Percentiles rank a stretch among this genome's conserved stretches.
phyloP scores from a whole-genome alignment of 768 basidiomycete species.

The Lentinula edodes region DNA sequence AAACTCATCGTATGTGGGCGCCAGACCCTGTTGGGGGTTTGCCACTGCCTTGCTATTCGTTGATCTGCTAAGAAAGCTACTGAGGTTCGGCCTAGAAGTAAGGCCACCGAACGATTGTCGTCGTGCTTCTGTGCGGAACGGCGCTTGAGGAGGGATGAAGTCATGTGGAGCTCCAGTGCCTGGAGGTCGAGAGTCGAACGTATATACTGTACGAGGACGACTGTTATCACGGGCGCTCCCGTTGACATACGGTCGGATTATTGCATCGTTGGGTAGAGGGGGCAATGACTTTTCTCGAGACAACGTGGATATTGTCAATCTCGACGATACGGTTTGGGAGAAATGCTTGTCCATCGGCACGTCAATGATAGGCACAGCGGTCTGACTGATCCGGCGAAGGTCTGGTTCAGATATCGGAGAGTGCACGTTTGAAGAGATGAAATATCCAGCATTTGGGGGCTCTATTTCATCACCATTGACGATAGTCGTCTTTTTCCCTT shows the following conservation, averaged over 20 bases:
- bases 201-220: conserved; percentile 63
- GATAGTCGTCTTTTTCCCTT: conserved; percentile 34
- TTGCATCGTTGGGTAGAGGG: conserved; percentile 57
- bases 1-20: conserved; percentile 63
- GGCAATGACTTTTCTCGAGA: conserved; percentile 73
- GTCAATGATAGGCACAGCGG: conserved; percentile 3
- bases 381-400: conserved; percentile 40
- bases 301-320: conserved; percentile 20
- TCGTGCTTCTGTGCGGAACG: conserved; percentile 58
- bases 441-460: conserved; percentile 26
- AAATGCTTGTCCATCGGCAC: conserved; percentile 11
- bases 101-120: conserved; percentile 77
- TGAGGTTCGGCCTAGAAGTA: conserved; percentile 49
- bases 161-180: conserved; percentile 39
- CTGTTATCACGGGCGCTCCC: conserved; percentile 25
- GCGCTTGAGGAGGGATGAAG: conserved; percentile 56
- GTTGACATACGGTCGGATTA: conserved; percentile 29
- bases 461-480: conserved; percentile 34
- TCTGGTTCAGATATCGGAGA: conserved; percentile 59
- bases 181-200: conserved; percentile 50
- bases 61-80: conserved; percentile 8
- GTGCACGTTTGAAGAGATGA: conserved; percentile 39
- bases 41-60: not conserved
- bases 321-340: conserved; percentile 9
- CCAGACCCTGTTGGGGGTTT: conserved; percentile 15